A percentile compares a stretch with the other conserved stretches of the same genome.
Evolutionary conservation across 306 rosid genomes (phyloP).

Genomic region (Vicia sativa): DNA sequence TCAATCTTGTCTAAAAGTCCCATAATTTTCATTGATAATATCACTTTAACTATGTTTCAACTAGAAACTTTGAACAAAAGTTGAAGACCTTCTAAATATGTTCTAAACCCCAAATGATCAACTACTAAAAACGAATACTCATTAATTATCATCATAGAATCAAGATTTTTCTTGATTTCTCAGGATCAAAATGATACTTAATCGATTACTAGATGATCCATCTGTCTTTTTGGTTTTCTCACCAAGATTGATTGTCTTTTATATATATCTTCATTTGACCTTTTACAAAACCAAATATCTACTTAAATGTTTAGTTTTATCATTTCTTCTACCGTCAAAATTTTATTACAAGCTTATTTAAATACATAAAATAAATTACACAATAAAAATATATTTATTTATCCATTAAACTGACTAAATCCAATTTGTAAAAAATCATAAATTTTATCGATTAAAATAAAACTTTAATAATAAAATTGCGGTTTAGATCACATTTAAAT

Average conservation of each 20-base stretch:
- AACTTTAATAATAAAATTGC: too few species aligned
- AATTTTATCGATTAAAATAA: too few species aligned
- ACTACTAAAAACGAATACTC: background rate
- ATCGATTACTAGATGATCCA: constrained; percentile 1
- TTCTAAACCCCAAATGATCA: background rate
- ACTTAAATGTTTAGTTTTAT: background rate
- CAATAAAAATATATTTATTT: too few species aligned
- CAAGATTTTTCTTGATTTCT: background rate
- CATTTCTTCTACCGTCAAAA: background rate
- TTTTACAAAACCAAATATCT: background rate
- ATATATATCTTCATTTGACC: background rate
- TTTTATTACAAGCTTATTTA: background rate
- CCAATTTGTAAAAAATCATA: too few species aligned
- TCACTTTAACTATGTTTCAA: background rate
- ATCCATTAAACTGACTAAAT: too few species aligned
- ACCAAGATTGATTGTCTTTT: constrained; percentile 6
- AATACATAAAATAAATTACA: too few species aligned
- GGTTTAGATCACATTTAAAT: too few species aligned
- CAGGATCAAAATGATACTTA: background rate
- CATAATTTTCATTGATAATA: background rate
- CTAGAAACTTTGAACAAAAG: background rate
- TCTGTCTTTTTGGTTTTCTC: constrained; percentile 7
- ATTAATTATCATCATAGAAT: background rate
- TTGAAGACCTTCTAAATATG: background rate
- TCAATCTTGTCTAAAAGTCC: background rate